Conservation (phyloP, 208 protist species). For the Crithidia fasciculata region DNA sequence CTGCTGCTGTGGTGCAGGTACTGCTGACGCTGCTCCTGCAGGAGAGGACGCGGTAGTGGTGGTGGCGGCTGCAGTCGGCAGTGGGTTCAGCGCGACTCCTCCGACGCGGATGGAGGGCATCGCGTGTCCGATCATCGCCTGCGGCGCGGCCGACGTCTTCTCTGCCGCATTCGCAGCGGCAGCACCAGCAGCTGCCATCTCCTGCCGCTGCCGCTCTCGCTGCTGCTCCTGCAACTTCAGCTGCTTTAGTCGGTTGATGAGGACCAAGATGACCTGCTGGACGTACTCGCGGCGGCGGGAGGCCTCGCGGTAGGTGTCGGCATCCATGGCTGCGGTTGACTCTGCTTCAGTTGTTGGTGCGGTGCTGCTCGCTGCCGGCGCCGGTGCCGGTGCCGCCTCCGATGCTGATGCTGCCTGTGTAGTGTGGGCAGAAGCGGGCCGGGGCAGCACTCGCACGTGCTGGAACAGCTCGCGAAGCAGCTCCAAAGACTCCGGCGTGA, state of each 20-base stretch:
- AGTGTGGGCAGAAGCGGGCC: constrained; percentile 4
- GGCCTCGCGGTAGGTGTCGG: constrained; percentile 30
- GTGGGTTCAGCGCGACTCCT: constrained; percentile 8
- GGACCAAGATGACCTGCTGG: constrained; percentile 66
- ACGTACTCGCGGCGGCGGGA: constrained; percentile 56
- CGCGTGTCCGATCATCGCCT: constrained; percentile 11
- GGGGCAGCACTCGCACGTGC: constrained; percentile 53
- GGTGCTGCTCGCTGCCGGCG: too few relatives aligned
- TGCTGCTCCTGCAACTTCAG: constrained; percentile 55
- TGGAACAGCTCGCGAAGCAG: constrained; percentile 62
- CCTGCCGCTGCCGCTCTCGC: constrained; percentile 12
- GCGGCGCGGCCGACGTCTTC: background rate
- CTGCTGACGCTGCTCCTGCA: constrained; percentile 19
- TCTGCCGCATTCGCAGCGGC: background rate
- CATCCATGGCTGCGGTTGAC: constrained; percentile 11
- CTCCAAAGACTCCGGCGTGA: constrained; percentile 54
- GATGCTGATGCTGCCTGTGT: too few relatives aligned
- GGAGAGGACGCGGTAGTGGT: background rate
- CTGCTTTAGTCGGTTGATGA: constrained; percentile 63
- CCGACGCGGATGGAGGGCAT: constrained; percentile 15
- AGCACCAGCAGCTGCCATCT: background rate
- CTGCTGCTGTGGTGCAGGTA: constrained; percentile 10
- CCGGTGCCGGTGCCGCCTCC: too few relatives aligned
- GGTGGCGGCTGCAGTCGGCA: background rate
- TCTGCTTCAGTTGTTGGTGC: background rate